Percentiles rank a stretch among this genome's conserved stretches.
Evolutionary conservation across 2,329 filamentous ascomycete species (phyloP).

Genomic region (Aureobasidium sp.): DNA sequence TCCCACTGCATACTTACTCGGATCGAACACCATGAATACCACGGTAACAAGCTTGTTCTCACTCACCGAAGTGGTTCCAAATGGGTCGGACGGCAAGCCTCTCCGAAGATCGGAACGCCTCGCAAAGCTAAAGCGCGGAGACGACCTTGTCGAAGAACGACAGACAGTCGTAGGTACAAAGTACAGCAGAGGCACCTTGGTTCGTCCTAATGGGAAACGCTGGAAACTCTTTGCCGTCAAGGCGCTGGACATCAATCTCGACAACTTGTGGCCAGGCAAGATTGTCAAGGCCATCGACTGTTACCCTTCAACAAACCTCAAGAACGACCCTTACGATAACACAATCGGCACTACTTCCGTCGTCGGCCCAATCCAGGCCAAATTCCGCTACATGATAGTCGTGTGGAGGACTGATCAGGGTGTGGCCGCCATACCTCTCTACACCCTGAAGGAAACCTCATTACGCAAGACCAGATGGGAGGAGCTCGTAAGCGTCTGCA

Average conservation of each 20-base stretch:
- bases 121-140: background rate
- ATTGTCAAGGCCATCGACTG: background rate
- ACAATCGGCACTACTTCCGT: background rate
- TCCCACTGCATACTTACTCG: background rate
- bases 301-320: background rate
- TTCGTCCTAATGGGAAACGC: too few species aligned
- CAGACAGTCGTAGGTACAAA: background rate
- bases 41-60: background rate
- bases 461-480: background rate
- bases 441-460: background rate
- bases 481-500: background rate
- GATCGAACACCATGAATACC: background rate
- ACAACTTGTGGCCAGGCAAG: background rate
- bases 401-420: background rate
- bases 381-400: background rate
- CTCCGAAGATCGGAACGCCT: background rate
- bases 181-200: background rate
- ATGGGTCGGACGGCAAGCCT: background rate
- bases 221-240: background rate
- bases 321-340: background rate
- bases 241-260: background rate
- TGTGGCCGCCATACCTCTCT: background rate
- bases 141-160: background rate
- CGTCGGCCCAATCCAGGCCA: background rate
- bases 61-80: background rate